A percentile compares a stretch with the other conserved stretches of the same genome.
Conservation (phyloP, 1,284 basidiomycete species). For the Ganoderma lingzhi region DNA sequence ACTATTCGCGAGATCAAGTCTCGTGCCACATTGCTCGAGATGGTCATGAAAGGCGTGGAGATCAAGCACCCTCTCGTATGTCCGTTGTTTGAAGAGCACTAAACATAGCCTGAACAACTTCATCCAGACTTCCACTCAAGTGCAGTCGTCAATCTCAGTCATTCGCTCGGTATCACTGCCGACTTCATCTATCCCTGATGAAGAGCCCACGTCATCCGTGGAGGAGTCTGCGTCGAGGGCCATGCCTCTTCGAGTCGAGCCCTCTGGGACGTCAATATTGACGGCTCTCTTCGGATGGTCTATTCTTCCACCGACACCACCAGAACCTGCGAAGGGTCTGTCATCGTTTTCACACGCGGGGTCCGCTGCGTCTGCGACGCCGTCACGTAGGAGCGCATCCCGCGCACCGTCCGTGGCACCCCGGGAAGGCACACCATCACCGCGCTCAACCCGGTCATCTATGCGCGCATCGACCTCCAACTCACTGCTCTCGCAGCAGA, state of each 20-base stretch:
- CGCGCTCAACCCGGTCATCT: constrained; percentile 26
- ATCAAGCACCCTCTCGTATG: constrained; percentile 78
- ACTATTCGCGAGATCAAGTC: constrained; percentile 68
- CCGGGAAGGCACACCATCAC: constrained; percentile 33
- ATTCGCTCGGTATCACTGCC: constrained; percentile 41
- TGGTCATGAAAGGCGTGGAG: constrained; percentile 58
- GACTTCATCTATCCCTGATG: constrained; percentile 22
- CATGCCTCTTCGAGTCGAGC: constrained; percentile 36
- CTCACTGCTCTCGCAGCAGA: constrained; percentile 18
- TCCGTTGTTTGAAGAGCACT: not conserved
- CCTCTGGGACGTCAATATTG: constrained; percentile 65
- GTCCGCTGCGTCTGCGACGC: constrained; percentile 51
- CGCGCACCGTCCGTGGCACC: constrained; percentile 54
- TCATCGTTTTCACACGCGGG: constrained; percentile 48
- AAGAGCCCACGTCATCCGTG: constrained; percentile 19
- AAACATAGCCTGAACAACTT: not conserved
- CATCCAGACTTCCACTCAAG: constrained; percentile 44
- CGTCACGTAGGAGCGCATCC: constrained; percentile 44
- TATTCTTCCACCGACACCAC: constrained; percentile 45
- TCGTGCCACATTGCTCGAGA: constrained; percentile 61
- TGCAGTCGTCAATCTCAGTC: constrained; percentile 41
- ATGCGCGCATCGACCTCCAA: constrained; percentile 18
- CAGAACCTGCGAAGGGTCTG: constrained; percentile 46
- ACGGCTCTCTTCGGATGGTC: constrained; percentile 77
- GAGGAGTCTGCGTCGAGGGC: constrained; percentile 17